phyloP scores from a whole-genome alignment of 2,329 filamentous ascomycete species.

The Clathrospora elynae region DNA sequence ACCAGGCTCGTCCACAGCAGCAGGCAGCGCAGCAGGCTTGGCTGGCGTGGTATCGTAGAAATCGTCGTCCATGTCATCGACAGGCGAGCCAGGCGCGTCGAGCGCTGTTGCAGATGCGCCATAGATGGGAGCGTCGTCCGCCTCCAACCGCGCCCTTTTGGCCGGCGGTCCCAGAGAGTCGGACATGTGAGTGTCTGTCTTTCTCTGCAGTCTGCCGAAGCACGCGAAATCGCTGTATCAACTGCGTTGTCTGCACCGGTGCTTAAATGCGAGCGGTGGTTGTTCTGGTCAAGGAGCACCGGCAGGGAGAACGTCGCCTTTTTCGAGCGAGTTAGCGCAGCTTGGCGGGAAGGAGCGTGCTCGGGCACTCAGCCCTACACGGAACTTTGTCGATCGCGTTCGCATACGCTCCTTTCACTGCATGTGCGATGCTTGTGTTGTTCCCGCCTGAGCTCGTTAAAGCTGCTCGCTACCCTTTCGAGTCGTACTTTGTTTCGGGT shows the following conservation, averaged over 20 bases:
- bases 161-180: slow-evolving; percentile 48
- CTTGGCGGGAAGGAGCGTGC: slow-evolving; percentile 26
- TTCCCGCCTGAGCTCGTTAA: no score
- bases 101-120: slow-evolving; percentile 41
- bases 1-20: slow-evolving; percentile 20
- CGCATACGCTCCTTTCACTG: slow-evolving; percentile 1
- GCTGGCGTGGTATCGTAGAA: slow-evolving; percentile 46
- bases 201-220: slow-evolving; percentile 32
- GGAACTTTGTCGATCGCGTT: slow-evolving; percentile 10
- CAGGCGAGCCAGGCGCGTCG: slow-evolving; percentile 47
- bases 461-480: no score
- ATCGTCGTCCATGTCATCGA: slow-evolving; percentile 49
- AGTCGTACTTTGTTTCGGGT: no score
- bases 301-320: slow-evolving; percentile 31
- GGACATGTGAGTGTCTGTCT: slow-evolving; percentile 35
- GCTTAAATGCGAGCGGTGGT: slow-evolving; percentile 35
- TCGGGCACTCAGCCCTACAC: slow-evolving; percentile 29
- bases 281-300: slow-evolving; percentile 20
- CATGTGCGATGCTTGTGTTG: not conserved
- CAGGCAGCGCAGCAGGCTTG: slow-evolving; percentile 31
- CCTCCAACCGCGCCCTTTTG: slow-evolving; percentile 49
- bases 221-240: slow-evolving; percentile 34
- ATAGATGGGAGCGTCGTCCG: slow-evolving; percentile 46
- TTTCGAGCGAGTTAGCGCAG: slow-evolving; percentile 33
- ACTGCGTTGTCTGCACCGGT: slow-evolving; percentile 37